Evolutionary conservation across 768 basidiomycete species (phyloP).

Genomic region (Floccularia luteovirens): DNA sequence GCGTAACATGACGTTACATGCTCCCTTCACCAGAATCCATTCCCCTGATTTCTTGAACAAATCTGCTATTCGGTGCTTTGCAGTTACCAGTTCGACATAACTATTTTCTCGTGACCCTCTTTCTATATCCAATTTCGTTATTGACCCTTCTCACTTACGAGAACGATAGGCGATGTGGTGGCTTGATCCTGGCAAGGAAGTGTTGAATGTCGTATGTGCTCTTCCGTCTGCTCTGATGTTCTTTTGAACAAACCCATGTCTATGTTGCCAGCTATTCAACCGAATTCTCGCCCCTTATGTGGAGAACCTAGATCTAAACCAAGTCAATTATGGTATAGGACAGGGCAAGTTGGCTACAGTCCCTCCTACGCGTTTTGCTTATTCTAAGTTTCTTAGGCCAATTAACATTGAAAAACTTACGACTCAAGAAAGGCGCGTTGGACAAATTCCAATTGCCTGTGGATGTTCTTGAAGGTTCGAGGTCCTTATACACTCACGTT

Average conservation of each 20-base stretch:
- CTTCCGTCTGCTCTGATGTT: neutral
- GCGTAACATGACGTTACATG: slow-evolving; percentile 17
- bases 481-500: neutral
- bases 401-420: slow-evolving; percentile 70
- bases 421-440: slow-evolving; percentile 86
- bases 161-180: slow-evolving; percentile 64
- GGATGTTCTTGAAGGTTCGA: slow-evolving; percentile 87
- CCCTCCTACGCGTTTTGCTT: neutral
- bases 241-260: neutral
- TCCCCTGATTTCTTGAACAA: neutral
- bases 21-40: neutral
- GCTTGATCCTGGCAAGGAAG: slow-evolving; percentile 81
- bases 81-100: slow-evolving; percentile 1
- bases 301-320: slow-evolving; percentile 91
- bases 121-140: neutral
- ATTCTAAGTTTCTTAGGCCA: too few relatives aligned
- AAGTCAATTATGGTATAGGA: slow-evolving; percentile 89
- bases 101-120: neutral
- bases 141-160: too few relatives aligned
- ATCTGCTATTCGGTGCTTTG: neutral
- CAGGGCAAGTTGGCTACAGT: slow-evolving; percentile 44
- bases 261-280: slow-evolving; percentile 88
- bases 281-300: slow-evolving; percentile 92
- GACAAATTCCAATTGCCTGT: slow-evolving; percentile 95
- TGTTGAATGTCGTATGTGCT: slow-evolving; percentile 64